Conservation (phyloP, 805 yeast genomes). For the Phaffomyces opuntiae region DNA sequence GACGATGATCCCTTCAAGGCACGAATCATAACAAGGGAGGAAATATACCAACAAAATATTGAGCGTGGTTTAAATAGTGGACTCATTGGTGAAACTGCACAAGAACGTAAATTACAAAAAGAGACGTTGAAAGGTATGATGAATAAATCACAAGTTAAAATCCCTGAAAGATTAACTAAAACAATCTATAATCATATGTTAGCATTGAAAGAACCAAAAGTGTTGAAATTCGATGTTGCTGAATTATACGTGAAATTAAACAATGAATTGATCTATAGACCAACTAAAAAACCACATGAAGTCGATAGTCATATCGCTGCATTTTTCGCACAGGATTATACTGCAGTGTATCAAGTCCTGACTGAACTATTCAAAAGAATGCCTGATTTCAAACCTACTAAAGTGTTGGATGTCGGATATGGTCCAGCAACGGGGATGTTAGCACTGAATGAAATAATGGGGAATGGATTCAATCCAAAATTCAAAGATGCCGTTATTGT, state of each 20-base stretch:
- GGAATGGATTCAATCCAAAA: slow-evolving; percentile 50
- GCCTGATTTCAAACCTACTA: slow-evolving; percentile 55
- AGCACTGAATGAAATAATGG: slow-evolving; percentile 80
- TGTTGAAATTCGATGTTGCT: slow-evolving; percentile 57
- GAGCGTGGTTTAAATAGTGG: slow-evolving; percentile 11
- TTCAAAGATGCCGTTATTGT: slow-evolving; percentile 66
- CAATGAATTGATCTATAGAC: slow-evolving; percentile 47
- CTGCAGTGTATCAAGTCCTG: slow-evolving; percentile 58
- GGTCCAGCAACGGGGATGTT: slow-evolving; percentile 93
- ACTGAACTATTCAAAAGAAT: slow-evolving; percentile 54
- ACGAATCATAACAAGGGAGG: slow-evolving; percentile 32
- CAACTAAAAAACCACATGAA: slow-evolving; percentile 38
- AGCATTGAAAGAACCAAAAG: slow-evolving; percentile 52
- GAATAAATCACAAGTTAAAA: slow-evolving; percentile 37
- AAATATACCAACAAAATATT: slow-evolving; percentile 23
- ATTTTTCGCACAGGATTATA: slow-evolving; percentile 74
- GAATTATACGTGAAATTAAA: slow-evolving; percentile 43
- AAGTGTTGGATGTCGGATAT: slow-evolving; percentile 71
- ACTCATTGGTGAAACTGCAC: slow-evolving; percentile 3
- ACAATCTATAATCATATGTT: slow-evolving; percentile 60
- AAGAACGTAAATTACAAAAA: slow-evolving; percentile 42
- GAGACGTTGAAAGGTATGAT: slow-evolving; percentile 52
- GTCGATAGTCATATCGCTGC: slow-evolving; percentile 80
- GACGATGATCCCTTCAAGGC: slow-evolving; percentile 23
- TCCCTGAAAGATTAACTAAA: slow-evolving; percentile 52